Evolutionary conservation across 192 early-diverging fungal genomes (phyloP), one percentile per base, ranked within the genome.

Genomic region (Umbelopsis isabellina): DNA sequence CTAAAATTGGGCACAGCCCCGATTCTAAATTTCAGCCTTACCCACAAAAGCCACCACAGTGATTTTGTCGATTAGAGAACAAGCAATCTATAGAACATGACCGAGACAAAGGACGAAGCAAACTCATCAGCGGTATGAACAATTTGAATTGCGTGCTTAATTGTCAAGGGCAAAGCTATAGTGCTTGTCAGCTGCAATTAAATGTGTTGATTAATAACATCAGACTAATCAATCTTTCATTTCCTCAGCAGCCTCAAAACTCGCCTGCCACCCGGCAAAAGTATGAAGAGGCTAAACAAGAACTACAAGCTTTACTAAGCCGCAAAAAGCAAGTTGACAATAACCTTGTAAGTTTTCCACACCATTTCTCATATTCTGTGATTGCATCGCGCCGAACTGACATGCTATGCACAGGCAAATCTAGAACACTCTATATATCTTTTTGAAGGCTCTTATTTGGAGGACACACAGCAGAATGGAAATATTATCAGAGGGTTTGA

Each of bases 401-500:
- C 25, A 21, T 41, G 37, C 27, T 48, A 1, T 10, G 46, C 11
- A 18, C 64, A 90, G 88, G 82, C 80, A 44, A 90, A 86, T 33
- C 79, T 95, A 0, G 95, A 97, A 72, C 80, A 86, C 18, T 84
- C 86, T 22, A 95, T 97, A 46, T 97, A 93, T 78, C 80, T 85
- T 22, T 92, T 93, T 77, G 95, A 97, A 74, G 91, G 91, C 1
- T 91, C 91, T 10, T 97, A 97, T 73, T 82, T 97, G 35, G 95
- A 97, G 79, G 93, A 92, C 65, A 95, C 94, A 0, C 87, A 86
- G 5, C 84, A 86, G 6, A 86, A 90, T 22, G 95, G 95, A 33
- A 97, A 97, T 72, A 90, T 97, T 67, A 90, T 96, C 47, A 82
- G 87, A 45, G 95, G 95, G 1, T 97, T 95, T 67, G 94, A 95